These are phyloP conservation scores for Pythium diclinum DNA, from an alignment of 352 stramenopile species.

Conservation along the genomic window DNA sequence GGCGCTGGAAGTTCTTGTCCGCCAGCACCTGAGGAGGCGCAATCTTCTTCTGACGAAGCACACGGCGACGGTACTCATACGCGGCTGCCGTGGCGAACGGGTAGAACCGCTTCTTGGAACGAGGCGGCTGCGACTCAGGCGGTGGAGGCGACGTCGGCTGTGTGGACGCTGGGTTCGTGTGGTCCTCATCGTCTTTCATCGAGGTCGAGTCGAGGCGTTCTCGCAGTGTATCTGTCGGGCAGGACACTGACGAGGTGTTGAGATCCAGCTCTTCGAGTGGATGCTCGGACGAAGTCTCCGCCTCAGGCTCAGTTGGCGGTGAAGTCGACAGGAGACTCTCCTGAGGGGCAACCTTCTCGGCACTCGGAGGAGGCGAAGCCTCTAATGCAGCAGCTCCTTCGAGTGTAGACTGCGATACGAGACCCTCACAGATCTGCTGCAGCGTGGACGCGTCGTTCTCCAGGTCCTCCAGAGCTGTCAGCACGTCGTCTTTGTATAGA, in stretches of 20 bases:
- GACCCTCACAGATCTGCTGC: slow-evolving; percentile 47
- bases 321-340: background rate
- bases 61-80: slow-evolving; percentile 56
- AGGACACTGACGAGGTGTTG: background rate
- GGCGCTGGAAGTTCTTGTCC: slow-evolving; percentile 38
- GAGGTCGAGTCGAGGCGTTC: slow-evolving; percentile 19
- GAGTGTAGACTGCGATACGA: slow-evolving; percentile 31
- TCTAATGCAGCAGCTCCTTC: background rate
- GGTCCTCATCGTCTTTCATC: slow-evolving; percentile 19
- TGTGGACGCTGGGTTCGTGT: background rate
- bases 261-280: background rate
- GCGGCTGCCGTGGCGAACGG: slow-evolving; percentile 67
- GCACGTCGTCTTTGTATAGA: slow-evolving; percentile 75
- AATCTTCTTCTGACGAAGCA: slow-evolving; percentile 28
- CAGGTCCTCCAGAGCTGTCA: slow-evolving; percentile 15
- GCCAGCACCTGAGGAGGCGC: slow-evolving; percentile 21
- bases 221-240: slow-evolving; percentile 14
- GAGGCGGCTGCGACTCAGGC: background rate
- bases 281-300: background rate
- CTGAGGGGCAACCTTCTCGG: background rate
- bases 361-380: background rate
- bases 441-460: slow-evolving; percentile 27
- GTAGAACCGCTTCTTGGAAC: slow-evolving; percentile 33
- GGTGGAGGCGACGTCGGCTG: background rate
- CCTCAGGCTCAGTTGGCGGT: background rate